phyloP scores from a whole-genome alignment of 257 asterid species.

The Galeopsis tetrahit region DNA sequence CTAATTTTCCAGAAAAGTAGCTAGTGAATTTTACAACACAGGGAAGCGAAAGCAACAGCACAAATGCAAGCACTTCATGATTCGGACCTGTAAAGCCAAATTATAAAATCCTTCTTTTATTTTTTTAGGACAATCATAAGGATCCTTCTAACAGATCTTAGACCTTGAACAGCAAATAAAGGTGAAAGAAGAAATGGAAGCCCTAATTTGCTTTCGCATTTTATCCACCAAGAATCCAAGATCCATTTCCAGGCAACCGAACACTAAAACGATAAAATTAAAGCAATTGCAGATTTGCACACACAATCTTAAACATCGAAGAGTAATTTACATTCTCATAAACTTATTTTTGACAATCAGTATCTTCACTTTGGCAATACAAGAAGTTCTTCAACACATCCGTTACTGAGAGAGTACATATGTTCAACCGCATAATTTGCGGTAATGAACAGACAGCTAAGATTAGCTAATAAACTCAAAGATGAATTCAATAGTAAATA shows the following conservation, averaged over 20 bases:
- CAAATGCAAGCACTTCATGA: constrained; percentile 5
- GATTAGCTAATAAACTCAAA: constrained; percentile 19
- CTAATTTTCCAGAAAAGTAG: background rate
- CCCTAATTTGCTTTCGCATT: constrained; percentile 16
- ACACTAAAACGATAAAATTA: background rate
- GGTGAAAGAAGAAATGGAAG: background rate
- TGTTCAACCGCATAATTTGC: constrained; percentile 2
- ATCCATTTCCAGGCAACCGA: constrained; percentile 27
- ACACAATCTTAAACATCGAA: background rate
- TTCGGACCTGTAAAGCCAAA: constrained; percentile 28
- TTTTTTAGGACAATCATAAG: background rate
- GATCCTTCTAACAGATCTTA: background rate
- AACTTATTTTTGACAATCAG: background rate
- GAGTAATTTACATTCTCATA: background rate
- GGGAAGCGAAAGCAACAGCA: constrained; percentile 4
- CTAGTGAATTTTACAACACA: constrained; percentile 4
- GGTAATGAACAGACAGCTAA: background rate
- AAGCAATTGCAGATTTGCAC: constrained; percentile 3
- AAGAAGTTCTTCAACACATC: background rate
- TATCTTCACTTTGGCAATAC: background rate
- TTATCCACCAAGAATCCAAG: constrained; percentile 23
- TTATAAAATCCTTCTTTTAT: background rate
- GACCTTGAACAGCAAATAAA: background rate
- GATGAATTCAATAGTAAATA: background rate
- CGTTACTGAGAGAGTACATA: background rate